Evolutionary conservation across 2,329 filamentous ascomycete genomes (phyloP), one percentile per base, ranked within the genome.

Genomic region (Lecanicillium sp.): DNA sequence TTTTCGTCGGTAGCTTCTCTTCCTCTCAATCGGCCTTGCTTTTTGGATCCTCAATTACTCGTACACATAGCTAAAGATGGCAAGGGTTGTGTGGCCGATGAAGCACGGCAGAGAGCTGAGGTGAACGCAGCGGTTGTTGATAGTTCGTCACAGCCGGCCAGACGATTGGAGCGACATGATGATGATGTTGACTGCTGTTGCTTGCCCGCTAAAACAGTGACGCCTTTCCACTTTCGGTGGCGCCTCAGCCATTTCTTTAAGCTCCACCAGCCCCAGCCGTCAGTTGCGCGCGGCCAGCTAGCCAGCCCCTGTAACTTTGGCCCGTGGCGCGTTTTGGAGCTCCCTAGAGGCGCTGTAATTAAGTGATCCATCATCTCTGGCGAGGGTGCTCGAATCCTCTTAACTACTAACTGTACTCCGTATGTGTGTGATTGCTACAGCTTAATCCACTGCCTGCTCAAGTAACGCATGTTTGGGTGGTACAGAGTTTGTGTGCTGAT

Each of bases 121-220:
- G 30, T n/a, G 30, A 23, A 35, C 9, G 29, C 17, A 27, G 21
- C 10, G 12, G 40, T 40, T n/a, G 21, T 21, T 33, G 37, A 47
- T 47, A 37, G 44, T 11, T 47, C 44, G 44, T 47, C 44, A 47
- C 44, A 40, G 37, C 24, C 29, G 15, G 44, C 29, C 36, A 47
- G 29, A 40, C 44, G 38, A 40, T 47, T 40, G 27, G 19, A 24
- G 6, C 11, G 35, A 17, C 19, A 44, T 44, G 41, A 35, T 40
- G 37, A n/a, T n/a, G n/a, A 23, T 36, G 38, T 41, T 41, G 15
- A 27, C 21, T 46, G 44, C 20, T n/a, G n/a, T n/a, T n/a, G n/a
- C n/a, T n/a, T 29, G 14, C 32, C n/a, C n/a, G 17, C 35, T 39
- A 30, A 32, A 47, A 21, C 27, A 24, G 11, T 27, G 21, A 40